phyloP scores from a whole-genome alignment of 805 yeast genomes.

The Candida yuanshanica region DNA sequence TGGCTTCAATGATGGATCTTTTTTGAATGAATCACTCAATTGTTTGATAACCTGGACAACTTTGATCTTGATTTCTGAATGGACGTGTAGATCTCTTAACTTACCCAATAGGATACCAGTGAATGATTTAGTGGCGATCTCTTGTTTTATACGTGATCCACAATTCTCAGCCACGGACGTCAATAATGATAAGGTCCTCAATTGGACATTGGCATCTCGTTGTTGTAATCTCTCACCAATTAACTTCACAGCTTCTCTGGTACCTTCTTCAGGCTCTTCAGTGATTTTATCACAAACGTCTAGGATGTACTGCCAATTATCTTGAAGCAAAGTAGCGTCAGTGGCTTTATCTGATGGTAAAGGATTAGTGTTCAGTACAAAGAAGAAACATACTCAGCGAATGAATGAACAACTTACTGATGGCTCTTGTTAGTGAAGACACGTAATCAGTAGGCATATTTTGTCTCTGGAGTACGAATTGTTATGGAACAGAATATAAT shows the following conservation, averaged over 20 bases:
- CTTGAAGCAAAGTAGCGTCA: slow-evolving; percentile 53
- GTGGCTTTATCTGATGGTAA: slow-evolving; percentile 44
- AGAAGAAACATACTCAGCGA: neutral
- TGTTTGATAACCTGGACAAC: slow-evolving; percentile 65
- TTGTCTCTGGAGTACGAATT: no score
- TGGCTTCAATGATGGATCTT: slow-evolving; percentile 72
- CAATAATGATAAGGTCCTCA: slow-evolving; percentile 50
- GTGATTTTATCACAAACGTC: slow-evolving; percentile 64
- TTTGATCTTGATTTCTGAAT: slow-evolving; percentile 58
- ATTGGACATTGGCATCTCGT: slow-evolving; percentile 58
- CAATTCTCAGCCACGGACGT: slow-evolving; percentile 71
- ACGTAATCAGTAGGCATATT: no score
- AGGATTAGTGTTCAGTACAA: neutral
- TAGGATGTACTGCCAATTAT: slow-evolving; percentile 62
- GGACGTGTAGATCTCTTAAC: slow-evolving; percentile 48
- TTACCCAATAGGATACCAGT: slow-evolving; percentile 43
- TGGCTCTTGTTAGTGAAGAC: slow-evolving; percentile 1
- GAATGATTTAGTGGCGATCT: slow-evolving; percentile 53
- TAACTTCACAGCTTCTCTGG: slow-evolving; percentile 37
- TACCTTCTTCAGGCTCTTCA: slow-evolving; percentile 53
- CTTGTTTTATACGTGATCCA: slow-evolving; percentile 61
- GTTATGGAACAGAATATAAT: no score
- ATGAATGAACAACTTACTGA: slow-evolving; percentile 1
- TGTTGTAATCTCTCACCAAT: slow-evolving; percentile 43
- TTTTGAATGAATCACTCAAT: slow-evolving; percentile 54